phyloP scores from a whole-genome alignment of 345 rosid genomes.

The Linum tenue region DNA sequence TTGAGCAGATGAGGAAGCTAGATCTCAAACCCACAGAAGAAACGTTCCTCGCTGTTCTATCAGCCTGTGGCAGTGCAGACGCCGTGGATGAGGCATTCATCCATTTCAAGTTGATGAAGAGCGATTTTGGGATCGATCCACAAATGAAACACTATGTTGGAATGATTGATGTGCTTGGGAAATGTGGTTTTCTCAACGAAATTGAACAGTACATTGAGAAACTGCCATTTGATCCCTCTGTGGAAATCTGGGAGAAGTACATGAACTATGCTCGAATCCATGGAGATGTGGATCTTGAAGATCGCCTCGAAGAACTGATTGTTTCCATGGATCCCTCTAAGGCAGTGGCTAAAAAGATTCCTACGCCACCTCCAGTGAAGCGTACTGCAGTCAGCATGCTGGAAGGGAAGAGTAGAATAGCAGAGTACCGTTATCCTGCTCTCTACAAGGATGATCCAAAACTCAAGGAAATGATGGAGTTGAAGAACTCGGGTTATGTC shows the following conservation, averaged over 20 bases:
- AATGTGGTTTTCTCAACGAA: conserved; percentile 54
- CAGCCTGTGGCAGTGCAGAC: conserved; percentile 55
- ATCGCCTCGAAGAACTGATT: conserved; percentile 45
- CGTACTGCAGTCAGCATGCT: conserved; percentile 46
- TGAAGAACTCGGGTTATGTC: conserved; percentile 48
- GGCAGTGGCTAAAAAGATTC: conserved; percentile 35
- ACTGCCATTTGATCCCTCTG: conserved; percentile 50
- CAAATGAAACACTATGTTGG: conserved; percentile 46
- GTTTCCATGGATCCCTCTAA: conserved; percentile 54
- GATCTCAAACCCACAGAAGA: conserved; percentile 46
- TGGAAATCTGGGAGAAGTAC: conserved; percentile 55
- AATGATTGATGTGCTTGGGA: conserved; percentile 55
- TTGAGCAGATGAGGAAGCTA: conserved; percentile 46
- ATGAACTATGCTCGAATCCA: conserved; percentile 43
- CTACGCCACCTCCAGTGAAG: conserved; percentile 49
- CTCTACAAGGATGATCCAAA: conserved; percentile 65
- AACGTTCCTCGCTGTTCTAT: conserved; percentile 46
- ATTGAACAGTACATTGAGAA: conserved; percentile 43
- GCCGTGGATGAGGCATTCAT: conserved; percentile 63
- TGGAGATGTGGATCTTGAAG: conserved; percentile 67
- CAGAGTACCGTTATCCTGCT: conserved; percentile 46
- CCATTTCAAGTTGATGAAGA: conserved; percentile 53
- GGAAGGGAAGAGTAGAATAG: conserved; percentile 53
- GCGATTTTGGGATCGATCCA: conserved; percentile 41
- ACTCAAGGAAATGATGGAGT: conserved; percentile 33